Evolutionary conservation across 2,329 filamentous ascomycete species (phyloP), one percentile per base, ranked within the genome.

Genomic region (Mollisia scopiformis): DNA sequence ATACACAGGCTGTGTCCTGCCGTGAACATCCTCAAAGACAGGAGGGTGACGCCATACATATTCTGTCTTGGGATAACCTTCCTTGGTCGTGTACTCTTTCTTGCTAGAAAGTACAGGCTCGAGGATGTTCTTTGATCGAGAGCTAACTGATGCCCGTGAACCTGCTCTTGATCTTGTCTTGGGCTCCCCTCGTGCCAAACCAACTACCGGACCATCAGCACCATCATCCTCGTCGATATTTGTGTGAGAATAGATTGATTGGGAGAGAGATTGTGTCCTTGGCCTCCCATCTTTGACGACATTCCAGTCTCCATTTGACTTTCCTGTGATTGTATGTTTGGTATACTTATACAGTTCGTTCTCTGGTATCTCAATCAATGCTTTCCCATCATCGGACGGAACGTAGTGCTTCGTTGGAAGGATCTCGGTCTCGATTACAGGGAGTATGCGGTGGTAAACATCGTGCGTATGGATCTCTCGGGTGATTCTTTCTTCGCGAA

Each of bases 391-490:
- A n/a, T 62, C 31, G 5, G 58, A 55, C 5, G 58, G 62, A 6
- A 71, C 53, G 33, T 72, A 84, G 68, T 85, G 83, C 11, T 79
- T 78, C 0, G 82, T 73, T 1, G 83, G 81, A 1, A 84, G 74
- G 10, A 84, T 76, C 67, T 85, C 79, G 13, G 80, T 78, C 55
- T 85, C 80, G 28, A 80, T 75, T 23, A 85, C 76, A 2, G 83
- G 83, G n/a, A 82, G 78, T 27, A 82, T 74, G 27, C 79, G 78
- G 61, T 84, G 81, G 64, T 78, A 80, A 35, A 82, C 71, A 62
- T 84, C 78, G 68, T 85, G 77, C 33, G 79, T 79, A 71, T 85
- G 83, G 33, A 83, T 82, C 61, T 85, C 82, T 37, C 81, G 79
- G 6, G 77, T 79, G 54, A 84, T 79, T 23, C 68, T 66, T 65